Base-by-base conservation (phyloP, 306 rosid genomes). In the Quercus robur region DNA sequence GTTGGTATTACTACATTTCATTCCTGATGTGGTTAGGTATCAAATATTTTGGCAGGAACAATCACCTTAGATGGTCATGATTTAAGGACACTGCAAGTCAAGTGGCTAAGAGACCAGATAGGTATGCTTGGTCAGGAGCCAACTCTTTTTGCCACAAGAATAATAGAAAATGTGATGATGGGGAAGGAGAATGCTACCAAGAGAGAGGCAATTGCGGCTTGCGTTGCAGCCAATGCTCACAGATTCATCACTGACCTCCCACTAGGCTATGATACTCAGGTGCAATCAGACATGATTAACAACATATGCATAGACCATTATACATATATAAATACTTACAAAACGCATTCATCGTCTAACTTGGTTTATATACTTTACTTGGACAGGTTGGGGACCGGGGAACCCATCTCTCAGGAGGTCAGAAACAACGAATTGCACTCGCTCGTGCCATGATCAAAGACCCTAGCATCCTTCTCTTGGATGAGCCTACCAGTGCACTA, bases 111-210 rank as follows among this genome's bases (percentile, higher is more conserved):
- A 80, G 85, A 78, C 77, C 97, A 94, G 85, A 91, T 94, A 80
- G 99, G 99, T 14, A 92, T 90, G 93, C 90, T 94, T 67, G 97
- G 97, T 31, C 97, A 94, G 70, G 99, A 94, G 79, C 97, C 99
- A 13, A 74, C 86, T 77, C 97, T 93, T 14, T 94, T 94, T 72
- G 91, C 94, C 86, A 90, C 95, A 21, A 90, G 88, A 33, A 93
- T 91, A 78, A 63, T 92, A 2, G 95, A 92, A 87, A 94, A 94
- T 74, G 89, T 94, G 78, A 84, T 93, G 94, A 92, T 94, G 97
- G 99, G 98, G 31, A 94, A 84, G 81, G 95, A 92, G 72, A 85
- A 86, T 78, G 88, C 91, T 77, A 92, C 95, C 13, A 86, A 85
- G 86, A 81, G 90, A 74, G 99, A 94, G 33, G 99, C 95, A 57